These are phyloP conservation scores for Tricholoma hemisulphureum DNA, from an alignment of 768 basidiomycete species.

Conservation along the genomic window DNA sequence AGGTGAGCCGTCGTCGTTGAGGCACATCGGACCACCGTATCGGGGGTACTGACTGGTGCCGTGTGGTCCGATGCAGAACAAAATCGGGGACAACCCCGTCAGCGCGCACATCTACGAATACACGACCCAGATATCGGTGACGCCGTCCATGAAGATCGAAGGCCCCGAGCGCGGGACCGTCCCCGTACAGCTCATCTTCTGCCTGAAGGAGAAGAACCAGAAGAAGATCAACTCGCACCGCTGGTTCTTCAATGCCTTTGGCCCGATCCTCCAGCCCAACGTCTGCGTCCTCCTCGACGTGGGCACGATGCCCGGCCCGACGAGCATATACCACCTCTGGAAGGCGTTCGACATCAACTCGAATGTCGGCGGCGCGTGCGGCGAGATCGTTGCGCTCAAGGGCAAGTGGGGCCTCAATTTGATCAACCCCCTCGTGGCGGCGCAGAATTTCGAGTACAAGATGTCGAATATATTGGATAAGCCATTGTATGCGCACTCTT, in stretches of 20 bases:
- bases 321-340: slow-evolving; percentile 90
- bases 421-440: slow-evolving; percentile 83
- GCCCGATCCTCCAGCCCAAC: slow-evolving; percentile 79
- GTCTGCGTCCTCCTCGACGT: slow-evolving; percentile 93
- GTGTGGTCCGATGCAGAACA: too few relatives aligned
- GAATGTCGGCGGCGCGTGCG: slow-evolving; percentile 89
- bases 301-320: slow-evolving; percentile 77
- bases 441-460: slow-evolving; percentile 95
- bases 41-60: too few relatives aligned
- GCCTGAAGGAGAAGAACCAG: slow-evolving; percentile 88
- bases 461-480: slow-evolving; percentile 93
- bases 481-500: slow-evolving; percentile 51
- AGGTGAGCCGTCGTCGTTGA: too few relatives aligned
- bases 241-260: slow-evolving; percentile 95
- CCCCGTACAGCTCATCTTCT: slow-evolving; percentile 92
- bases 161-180: slow-evolving; percentile 76
- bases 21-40: too few relatives aligned
- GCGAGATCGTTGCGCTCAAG: slow-evolving; percentile 93
- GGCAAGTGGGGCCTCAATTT: slow-evolving; percentile 79
- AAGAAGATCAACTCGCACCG: slow-evolving; percentile 95
- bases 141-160: slow-evolving; percentile 78
- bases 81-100: slow-evolving; percentile 77
- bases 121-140: slow-evolving; percentile 87
- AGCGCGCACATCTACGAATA: slow-evolving; percentile 92
- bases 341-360: slow-evolving; percentile 93